Base-by-base conservation (phyloP, 352 stramenopile genomes). In the Phytophthora fragariaefolia region DNA sequence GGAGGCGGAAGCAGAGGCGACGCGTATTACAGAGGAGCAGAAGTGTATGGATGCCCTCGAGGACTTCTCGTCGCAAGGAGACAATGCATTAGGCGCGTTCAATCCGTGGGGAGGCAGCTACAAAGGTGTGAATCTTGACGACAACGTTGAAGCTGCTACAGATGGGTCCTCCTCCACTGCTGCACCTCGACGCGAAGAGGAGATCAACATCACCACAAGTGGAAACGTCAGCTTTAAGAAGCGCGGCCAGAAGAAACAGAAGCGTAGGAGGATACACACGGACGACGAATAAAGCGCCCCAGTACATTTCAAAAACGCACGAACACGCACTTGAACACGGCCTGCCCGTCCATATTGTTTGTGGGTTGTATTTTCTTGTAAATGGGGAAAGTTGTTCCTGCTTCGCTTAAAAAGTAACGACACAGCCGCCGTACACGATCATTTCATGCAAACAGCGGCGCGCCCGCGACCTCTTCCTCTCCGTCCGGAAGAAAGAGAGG, bases 41-140 rank as follows among this genome's bases (percentile, higher is more conserved):
- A 84, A 81, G 49, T 73, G 74, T 10, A 58, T 77, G 1, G 76
- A 94, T 46, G 73, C 82, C 2, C 66, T 93, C 4, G 85, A 93
- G 18, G 85, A 92, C 53, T 81, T 89, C 28, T 83, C 79, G 4
- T 57, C 67, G 1, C 82, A 92, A 65, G 83, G 81, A 28, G 85
- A 95, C 58, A 83, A 95, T 30, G 87, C 87, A 1, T 62, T 95
- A 1, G 85, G 82, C 3, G 87, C 87, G 20, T 95, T 87, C 63
- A 95, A 94, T 38, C 87, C 87, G 22, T 95, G 81, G 79, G 87
- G 87, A 40, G 87, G 87, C 17, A 92, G 64, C 57, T 95, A 95
- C 73, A 95, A 95, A 53, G 87, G 87, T 23, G 83, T 95, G 6
- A 75, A 91, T 17, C 47, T 95, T 7, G 81, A 92, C 1, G 69